Evolutionary conservation across 768 basidiomycete species (phyloP).

Genomic region (Cyathus striatus): DNA sequence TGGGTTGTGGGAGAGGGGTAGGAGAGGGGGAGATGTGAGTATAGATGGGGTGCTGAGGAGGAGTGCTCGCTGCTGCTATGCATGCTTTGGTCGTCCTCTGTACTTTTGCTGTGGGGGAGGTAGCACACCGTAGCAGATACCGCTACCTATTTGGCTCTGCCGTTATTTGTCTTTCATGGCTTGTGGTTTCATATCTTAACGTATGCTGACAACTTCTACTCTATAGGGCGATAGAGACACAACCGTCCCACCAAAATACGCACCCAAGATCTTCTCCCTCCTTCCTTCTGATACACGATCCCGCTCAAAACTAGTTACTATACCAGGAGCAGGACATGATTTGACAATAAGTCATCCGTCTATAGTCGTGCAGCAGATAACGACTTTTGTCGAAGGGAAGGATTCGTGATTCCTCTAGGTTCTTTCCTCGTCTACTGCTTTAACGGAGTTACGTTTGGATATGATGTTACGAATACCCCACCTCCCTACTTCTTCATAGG

Average conservation of each 20-base stretch:
- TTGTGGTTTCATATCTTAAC: not conserved
- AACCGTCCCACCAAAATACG: slow-evolving; percentile 52
- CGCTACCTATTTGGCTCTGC: not conserved
- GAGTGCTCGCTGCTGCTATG: no score
- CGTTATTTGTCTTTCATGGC: not conserved
- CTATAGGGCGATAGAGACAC: slow-evolving; percentile 53
- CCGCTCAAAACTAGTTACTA: slow-evolving; percentile 35
- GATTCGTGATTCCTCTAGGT: no score
- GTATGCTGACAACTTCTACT: not conserved
- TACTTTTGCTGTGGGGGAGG: not conserved
- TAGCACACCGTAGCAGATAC: not conserved
- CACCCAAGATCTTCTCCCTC: slow-evolving; percentile 37
- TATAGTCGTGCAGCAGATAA: slow-evolving; percentile 19
- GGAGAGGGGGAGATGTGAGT: no score
- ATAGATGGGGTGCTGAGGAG: no score
- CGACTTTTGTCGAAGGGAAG: not conserved
- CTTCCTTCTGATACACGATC: slow-evolving; percentile 30
- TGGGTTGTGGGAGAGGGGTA: no score
- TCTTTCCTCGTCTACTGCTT: no score
- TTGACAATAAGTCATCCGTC: slow-evolving; percentile 37
- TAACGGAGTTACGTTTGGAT: no score
- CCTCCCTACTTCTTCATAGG: no score
- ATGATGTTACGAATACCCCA: no score
- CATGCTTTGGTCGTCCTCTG: not conserved
- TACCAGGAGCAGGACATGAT: slow-evolving; percentile 53